Base-by-base conservation (phyloP, 305 asterid genomes). In the Fraxinus latifolia region DNA sequence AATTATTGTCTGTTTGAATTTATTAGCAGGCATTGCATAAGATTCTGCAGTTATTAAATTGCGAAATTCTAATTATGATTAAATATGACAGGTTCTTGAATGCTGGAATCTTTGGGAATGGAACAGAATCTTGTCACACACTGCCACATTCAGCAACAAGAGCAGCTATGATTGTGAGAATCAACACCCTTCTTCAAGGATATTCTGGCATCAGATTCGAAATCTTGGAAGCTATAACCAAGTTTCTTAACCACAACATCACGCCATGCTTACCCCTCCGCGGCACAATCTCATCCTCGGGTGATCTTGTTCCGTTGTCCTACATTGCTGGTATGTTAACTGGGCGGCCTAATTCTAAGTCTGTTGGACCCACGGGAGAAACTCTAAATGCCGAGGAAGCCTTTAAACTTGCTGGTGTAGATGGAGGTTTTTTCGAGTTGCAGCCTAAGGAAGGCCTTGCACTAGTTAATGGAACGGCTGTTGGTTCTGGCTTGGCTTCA, bases 371-470 rank as follows among this genome's bases (percentile, higher is more conserved):
- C 7, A 42, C 77, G 2, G 98, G 98, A 0, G 89, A 85, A 67
- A 0, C 83, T 15, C 91, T 94, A 0, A 84, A 71, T 58, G 91
- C 98, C 6, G 84, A 33, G 58, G 87, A 89, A 31, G 96, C 96
- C 0, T 91, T 94, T 82, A 81, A 78, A 47, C 83, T 86, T 2
- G 94, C 98, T 1, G 98, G 96, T 1, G 83, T 93, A 39, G 1
- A 5, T 3, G 82, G 82, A 1, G 97, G 94, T 8, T 94, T 92
- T 88, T 94, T 92, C 79, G 92, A 91, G 92, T 82, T 94, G 80
- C 97, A 91, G 88, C 98, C 98, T 0, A 94, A 94, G 79, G 98
- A 94, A 85, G 98, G 98, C 15, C 94, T 92, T 4, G 97, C 97
- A 0, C 91, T 92, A 12, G 97, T 93, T 67, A 93, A 93, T 67